phyloP scores from a whole-genome alignment of 768 basidiomycete species.

The Xerocomus potaroensis region DNA sequence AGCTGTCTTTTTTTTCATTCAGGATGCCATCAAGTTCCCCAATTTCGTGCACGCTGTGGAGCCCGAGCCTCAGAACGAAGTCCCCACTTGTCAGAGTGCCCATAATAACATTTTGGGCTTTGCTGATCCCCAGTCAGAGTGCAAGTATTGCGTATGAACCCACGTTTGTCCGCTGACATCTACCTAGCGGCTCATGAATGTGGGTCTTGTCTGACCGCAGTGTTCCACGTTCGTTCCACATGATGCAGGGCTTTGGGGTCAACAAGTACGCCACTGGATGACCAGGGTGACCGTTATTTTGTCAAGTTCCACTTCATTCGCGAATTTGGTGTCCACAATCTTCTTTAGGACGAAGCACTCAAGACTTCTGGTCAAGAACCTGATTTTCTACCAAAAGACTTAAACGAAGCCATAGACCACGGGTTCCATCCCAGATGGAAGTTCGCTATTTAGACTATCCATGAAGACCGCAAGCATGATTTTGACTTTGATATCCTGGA shows the following conservation, averaged over 20 bases:
- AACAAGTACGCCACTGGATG: slow-evolving; percentile 82
- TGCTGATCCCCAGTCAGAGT: slow-evolving; percentile 64
- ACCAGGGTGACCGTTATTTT: slow-evolving; percentile 62
- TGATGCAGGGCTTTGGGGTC: slow-evolving; percentile 89
- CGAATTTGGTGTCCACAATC: slow-evolving; percentile 76
- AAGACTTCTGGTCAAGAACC: slow-evolving; percentile 84
- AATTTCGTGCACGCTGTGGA: slow-evolving; percentile 83
- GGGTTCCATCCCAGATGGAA: slow-evolving; percentile 75
- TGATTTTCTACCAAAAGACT: slow-evolving; percentile 85
- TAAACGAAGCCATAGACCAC: slow-evolving; percentile 75
- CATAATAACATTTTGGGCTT: slow-evolving; percentile 93
- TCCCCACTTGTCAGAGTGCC: slow-evolving; percentile 61
- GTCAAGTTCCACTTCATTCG: slow-evolving; percentile 88
- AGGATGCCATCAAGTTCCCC: slow-evolving; percentile 80
- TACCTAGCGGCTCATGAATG: slow-evolving; percentile 58
- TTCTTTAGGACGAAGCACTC: slow-evolving; percentile 88
- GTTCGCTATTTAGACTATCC: slow-evolving; percentile 61
- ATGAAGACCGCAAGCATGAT: slow-evolving; percentile 67
- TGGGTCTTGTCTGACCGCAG: slow-evolving; percentile 85
- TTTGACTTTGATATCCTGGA: slow-evolving; percentile 89
- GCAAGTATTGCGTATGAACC: slow-evolving; percentile 27
- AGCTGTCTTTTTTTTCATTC: slow-evolving; percentile 80
- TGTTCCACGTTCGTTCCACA: slow-evolving; percentile 80
- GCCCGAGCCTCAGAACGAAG: slow-evolving; percentile 82
- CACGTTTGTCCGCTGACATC: slow-evolving; percentile 14